A percentile compares a stretch with the other conserved stretches of the same genome.
Conservation (phyloP, 2,329 filamentous ascomycete species). For the Colletotrichum sp. region DNA sequence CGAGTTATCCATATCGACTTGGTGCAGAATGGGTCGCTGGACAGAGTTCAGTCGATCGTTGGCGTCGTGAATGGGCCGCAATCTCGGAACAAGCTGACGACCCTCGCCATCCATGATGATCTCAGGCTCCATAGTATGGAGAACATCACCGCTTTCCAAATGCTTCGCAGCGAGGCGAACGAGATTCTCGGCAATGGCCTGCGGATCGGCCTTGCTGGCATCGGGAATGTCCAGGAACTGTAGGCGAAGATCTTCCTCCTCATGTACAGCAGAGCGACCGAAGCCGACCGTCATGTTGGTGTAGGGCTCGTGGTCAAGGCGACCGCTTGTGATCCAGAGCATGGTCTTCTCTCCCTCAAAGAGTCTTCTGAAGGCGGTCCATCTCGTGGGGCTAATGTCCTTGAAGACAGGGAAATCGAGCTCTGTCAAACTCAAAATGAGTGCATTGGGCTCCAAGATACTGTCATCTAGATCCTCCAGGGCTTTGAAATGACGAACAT, state of each 20-base stretch:
- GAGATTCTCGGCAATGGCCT: not conserved
- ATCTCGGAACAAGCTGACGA: not conserved
- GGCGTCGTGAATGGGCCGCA: not conserved
- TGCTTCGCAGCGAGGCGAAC: not conserved
- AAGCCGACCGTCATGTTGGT: constrained; percentile 22
- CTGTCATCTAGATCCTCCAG: not conserved
- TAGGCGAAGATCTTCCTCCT: not conserved
- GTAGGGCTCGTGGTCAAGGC: constrained; percentile 20
- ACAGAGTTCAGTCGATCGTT: constrained; percentile 1
- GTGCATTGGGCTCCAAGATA: not conserved
- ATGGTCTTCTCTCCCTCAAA: constrained; percentile 15
- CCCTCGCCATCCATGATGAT: not conserved
- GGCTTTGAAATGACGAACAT: not conserved
- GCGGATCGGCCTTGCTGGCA: not conserved
- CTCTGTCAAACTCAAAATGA: not conserved
- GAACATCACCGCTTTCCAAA: not conserved
- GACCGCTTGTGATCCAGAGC: constrained; percentile 25
- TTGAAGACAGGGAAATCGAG: constrained; percentile 28
- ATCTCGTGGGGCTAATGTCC: constrained; percentile 35
- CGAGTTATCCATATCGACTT: not conserved
- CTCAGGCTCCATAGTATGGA: not conserved
- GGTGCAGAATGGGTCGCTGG: not conserved
- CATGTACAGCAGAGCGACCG: not conserved
- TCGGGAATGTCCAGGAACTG: constrained; percentile 15
- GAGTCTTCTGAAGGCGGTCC: constrained; percentile 21